phyloP scores from a whole-genome alignment of 257 asterid species.

The Linaria vulgaris region DNA sequence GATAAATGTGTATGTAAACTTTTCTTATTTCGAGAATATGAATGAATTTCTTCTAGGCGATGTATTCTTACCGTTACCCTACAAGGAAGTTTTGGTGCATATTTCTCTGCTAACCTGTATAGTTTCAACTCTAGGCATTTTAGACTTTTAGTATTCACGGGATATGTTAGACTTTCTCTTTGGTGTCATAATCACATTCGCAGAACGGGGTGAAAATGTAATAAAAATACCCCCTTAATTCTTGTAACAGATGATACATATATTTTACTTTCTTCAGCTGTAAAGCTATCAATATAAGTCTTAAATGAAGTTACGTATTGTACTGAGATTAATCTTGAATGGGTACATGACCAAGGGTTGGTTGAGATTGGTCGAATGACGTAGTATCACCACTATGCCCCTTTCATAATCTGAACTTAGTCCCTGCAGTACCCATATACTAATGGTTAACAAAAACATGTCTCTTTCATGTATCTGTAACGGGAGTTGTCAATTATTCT shows the following conservation, averaged over 20 bases:
- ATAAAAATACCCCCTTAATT: no score
- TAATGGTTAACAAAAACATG: slow-evolving; percentile 9
- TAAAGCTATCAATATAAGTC: no score
- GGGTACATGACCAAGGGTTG: no score
- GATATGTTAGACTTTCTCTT: no score
- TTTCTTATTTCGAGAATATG: slow-evolving; percentile 13
- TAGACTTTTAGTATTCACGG: no score
- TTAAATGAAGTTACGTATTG: no score
- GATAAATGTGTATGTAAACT: slow-evolving; percentile 67
- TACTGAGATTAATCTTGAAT: no score
- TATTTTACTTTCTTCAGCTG: no score
- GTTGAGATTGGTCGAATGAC: neutral
- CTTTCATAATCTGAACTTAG: neutral
- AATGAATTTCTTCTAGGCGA: neutral
- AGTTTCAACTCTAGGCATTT: no score
- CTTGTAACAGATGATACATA: no score
- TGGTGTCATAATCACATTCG: no score
- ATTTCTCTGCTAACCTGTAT: neutral
- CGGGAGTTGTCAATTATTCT: neutral
- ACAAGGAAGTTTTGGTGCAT: slow-evolving; percentile 11
- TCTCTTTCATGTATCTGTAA: neutral
- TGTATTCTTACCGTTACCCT: neutral
- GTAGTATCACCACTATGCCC: neutral
- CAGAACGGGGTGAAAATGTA: no score
- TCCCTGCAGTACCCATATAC: neutral